Base-by-base conservation (phyloP, 768 basidiomycete genomes). In the Tulasnella sp. region DNA sequence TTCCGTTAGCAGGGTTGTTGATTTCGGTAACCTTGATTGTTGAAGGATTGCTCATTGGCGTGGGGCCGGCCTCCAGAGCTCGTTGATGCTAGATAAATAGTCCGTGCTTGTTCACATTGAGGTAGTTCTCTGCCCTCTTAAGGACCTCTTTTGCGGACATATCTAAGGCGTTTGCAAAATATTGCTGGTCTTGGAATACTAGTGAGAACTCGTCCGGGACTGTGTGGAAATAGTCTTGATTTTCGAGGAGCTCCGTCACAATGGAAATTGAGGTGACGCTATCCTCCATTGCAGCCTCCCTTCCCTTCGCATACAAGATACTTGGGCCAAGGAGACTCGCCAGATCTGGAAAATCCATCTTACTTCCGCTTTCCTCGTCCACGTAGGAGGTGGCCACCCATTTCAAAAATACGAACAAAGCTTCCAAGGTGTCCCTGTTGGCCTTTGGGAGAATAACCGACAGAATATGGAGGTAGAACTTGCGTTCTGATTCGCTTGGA, bases 311-410 rank as follows among this genome's bases (percentile, higher is more conserved):
- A 64, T 92, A 95, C 33, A 99, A 77, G 56, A 99, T 98, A 60
- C 89, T 96, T n/a, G 95, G 95, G 61, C 85, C 83, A 58, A 98
- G 92, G 66, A 98, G 93, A 6, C 89, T 96, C 31, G 95, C 90
- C 58, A 99, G 74, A 65, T 99, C 98, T 15, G 74, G 74, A 40
- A 98, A 71, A 65, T 99, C 95, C 95, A 99, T 99, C 70, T 93
- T 92, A 68, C 87, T 92, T 35, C 92, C 92, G 0, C 92, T 96
- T 61, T 88, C 87, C 58, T 91, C 89, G 61, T 96, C 92, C 71
- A 92, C 79, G 66, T 99, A 93, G 43, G 95, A 99, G 1, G 91
- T 95, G 8, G 93, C 93, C 9, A 99, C 95, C 95, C 95, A 99
- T 67, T 96, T 95, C 58, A 99, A 74, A 71, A 99, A 99, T 27